Evolutionary conservation across 2,329 filamentous ascomycete species (phyloP), one percentile per base, ranked within the genome.

Genomic region (Helotiales sp.): DNA sequence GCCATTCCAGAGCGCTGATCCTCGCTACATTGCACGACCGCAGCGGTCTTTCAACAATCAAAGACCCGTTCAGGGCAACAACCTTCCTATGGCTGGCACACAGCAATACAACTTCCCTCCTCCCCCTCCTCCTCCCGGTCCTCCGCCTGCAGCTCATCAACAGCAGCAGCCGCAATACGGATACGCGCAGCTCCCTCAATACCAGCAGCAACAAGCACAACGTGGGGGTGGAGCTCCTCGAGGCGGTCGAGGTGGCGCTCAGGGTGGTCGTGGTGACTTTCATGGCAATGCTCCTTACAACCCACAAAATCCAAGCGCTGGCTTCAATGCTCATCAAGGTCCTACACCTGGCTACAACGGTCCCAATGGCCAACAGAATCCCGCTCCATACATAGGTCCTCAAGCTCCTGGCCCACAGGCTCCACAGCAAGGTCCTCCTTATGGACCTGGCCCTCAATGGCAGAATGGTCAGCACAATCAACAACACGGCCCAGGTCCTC

Each of bases 51-150:
- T 27, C 27, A 36, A 52, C 33, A 44, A 22, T 33, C 24, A 33
- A 52, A 33, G 46, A 30, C 46, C 25, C 25, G 46, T 48, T 33
- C 25, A 48, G 46, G 12, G 52, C 52, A 34, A 30, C 38, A 38
- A 36, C 19, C 36, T 38, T 42, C 17, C 55, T 22, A 71, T 68
- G 67, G 67, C 70, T 57, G 66, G 65, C 36, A 47, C 65, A 22
- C 67, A 68, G 52, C 69, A 70, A 52, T 72, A 72, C 65, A 70
- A 64, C 56, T 73, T 69, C 34, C 69, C 70, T 61, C 70, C 70
- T 46, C 69, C 70, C 40, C 70, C 71, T 29, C 71, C 70, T 9
- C 70, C 71, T 31, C 69, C 70, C 24, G 67, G 67, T 2, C 66
- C 68, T 46, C 67, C 69, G 42, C 61, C 67, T 31, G 42, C 64